Evolutionary conservation across 139 green algal species (phyloP), one percentile per base, ranked within the genome.

Genomic region (Chlorella sp.): DNA sequence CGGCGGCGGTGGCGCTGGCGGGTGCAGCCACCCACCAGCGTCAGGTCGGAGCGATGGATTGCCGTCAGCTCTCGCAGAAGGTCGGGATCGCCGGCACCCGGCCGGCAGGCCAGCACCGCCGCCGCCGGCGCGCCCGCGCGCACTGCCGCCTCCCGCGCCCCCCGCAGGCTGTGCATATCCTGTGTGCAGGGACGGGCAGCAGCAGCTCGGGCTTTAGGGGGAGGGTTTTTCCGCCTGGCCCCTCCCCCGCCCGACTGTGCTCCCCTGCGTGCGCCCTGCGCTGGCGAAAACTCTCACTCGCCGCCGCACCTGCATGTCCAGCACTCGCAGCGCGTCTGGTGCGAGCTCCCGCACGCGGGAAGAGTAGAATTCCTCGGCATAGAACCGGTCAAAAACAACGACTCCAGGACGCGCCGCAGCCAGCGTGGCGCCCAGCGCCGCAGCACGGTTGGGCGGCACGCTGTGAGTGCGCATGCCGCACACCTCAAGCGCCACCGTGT

Each of bases 351-450:
- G 70, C 9, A 92, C 72, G 0, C 64, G 58, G 41, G 85, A 90
- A 21, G 77, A 87, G 31, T 83, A 93, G 0, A 77, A 77, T 66
- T 92, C 88, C 68, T 93, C 89, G 0, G 70, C 67, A 14, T 85
- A 85, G 66, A 90, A 93, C 6, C 86, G 65, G 53, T 90, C 81
- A 71, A 90, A 88, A 0, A 90, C 43, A n/a, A 83, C 77, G 6
- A 82, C 63, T 2, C 67, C 27, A 31, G 81, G 77, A 2, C n/a
- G 36, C 33, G 42, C 19, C 0, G 60, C 55, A 2, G 55, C 38
- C 56, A 91, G 42, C 41, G 76, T 53, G 6, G 9, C 74, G 2
- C 29, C 56, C 8, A 84, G 65, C 27, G 50, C 23, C 11, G 9
- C 40, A n/a, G 64, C 82, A 8, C 73, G 71, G 67, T 90, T 90